Base-by-base conservation (phyloP, 192 early-diverging fungal species). In the Coemansia asiatica region DNA sequence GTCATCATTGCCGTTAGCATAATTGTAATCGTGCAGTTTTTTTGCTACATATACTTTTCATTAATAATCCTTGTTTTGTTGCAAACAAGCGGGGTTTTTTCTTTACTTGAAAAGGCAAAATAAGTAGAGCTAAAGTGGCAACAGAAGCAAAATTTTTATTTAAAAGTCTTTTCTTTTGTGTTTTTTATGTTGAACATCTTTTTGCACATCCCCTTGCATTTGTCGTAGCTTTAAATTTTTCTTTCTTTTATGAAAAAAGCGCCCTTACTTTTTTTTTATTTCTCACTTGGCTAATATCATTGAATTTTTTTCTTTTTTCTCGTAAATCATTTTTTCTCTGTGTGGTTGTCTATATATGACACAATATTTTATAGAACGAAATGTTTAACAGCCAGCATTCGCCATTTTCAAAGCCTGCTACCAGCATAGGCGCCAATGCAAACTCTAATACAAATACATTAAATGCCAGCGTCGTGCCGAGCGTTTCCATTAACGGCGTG, bases 341-440 rank as follows among this genome's bases (percentile, higher is more conserved):
- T 44, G 40, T 3, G 16, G 40, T 15, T 13, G 5, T 15, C 16
- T 44, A 15, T 44, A 10, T 44, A 18, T 18, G 40, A 13, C 40
- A 16, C 5, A 44, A 44, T 16, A 44, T 13, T 54, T 13, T 54
- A 27, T 54, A 54, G 51, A 54, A 27, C 51, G 51, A 27, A 6
- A 54, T 54, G 51, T 54, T 54, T 13, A 54, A 13, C 26, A 54
- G 19, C 51, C 51, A 54, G 12, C 13, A 23, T 23, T 54, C 51
- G 25, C 26, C 51, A 10, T 54, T 54, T 25, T 23, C 51, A 8
- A 54, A 54, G 23, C 51, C 51, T 16, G 13, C 40, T 8, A 33
- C 8, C 40, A 57, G 60, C 47, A 73, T 70, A 66, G 68, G 66
- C 57, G 31, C 59, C 50, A 54, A 26, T 15, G 22, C 44, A 12